Evolutionary conservation across 2,329 filamentous ascomycete genomes (phyloP), one percentile per base, ranked within the genome.

Genomic region (Hypoxylon sp.): DNA sequence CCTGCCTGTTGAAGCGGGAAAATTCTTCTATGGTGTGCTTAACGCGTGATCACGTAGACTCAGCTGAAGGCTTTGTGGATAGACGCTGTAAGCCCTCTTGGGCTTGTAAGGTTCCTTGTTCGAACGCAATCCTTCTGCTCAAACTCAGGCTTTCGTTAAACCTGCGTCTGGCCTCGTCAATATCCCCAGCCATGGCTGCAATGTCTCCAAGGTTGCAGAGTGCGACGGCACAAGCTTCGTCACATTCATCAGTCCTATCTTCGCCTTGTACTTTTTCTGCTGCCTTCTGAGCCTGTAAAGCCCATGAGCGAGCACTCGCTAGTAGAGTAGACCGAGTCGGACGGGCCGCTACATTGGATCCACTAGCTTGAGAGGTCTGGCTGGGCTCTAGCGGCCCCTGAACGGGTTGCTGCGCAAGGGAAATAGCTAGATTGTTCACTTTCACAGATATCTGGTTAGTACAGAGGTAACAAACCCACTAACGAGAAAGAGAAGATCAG

Each of bases 141-240:
- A 95, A 78, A 19, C 84, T 84, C 59, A 88, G 85, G 9, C 92
- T 91, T 76, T 97, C 87, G 59, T 85, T 81, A 75, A 92, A 97
- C 75, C 87, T 87, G 72, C 84, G 85, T 73, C 85, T 85, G 1
- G 95, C 94, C 71, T 91, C 85, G 3, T 82, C 82, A 1, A 84
- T 75, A 73, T 92, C 86, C 1, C 91, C 90, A 65, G 90, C 81
- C 86, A 96, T 90, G 71, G 92, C 89, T 0, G 92, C 91, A 72
- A 98, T 90, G 74, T 97, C 92, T 23, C 90, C 95, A 58, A 97
- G 86, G 76, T 97, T 97, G 79, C 93, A 92, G n/a, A 92, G 89
- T 6, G 94, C 92, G 5, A 91, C 91, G 2, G 91, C 91, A 75
- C 94, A 98, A 1, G 91, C 93, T 61, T 91, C 80, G 77, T 97